Evolutionary conservation across 805 yeast genomes (phyloP), one percentile per base, ranked within the genome.

Genomic region (Zygosaccharomyces kombuchaensis): DNA sequence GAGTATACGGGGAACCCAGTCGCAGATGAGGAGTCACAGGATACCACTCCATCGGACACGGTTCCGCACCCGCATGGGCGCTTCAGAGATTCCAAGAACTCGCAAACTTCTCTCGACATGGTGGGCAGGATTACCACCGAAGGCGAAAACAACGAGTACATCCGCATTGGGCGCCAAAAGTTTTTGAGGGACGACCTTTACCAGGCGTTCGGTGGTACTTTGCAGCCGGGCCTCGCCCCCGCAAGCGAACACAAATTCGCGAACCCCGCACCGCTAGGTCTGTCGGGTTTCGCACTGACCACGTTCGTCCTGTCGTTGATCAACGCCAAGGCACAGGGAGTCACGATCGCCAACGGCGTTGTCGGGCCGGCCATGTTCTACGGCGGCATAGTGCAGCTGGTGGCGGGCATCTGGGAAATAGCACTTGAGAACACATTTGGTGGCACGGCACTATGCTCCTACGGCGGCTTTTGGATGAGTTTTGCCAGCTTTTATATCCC

Each of bases 121-220:
- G 21, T 51, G 16, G 47, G 47, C 4, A 59, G 59, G 40, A 58
- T 68, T 10, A 52, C 49, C 44, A 64, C 69, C 3, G 56, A 66
- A 12, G 74, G 73, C 9, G 67, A 61, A 2, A 82, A 80, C 55
- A 81, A 79, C 25, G 82, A 82, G 34, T 80, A 77, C 58, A 73
- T 87, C 47, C 78, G 71, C 52, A 75, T 87, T 52, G 95, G 95
- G 5, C 74, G 78, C 55, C 80, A 82, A 49, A 80, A 75, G 62
- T 87, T 82, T 48, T 70, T 77, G 46, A 76, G 75, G 55, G 66
- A 72, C 44, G 90, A 83, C 40, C 70, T 83, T 45, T 65, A 71
- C 36, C 63, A 65, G 21, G 89, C 89, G 1, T 83, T 83, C 52
- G 96, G 95, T 62, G 95, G 96, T 81, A 73, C 82, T 10, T 67